Percentiles rank a stretch among this genome's conserved stretches.
Conservation (phyloP, 441 rosid genomes). For the Theobroma grandiflorum region DNA sequence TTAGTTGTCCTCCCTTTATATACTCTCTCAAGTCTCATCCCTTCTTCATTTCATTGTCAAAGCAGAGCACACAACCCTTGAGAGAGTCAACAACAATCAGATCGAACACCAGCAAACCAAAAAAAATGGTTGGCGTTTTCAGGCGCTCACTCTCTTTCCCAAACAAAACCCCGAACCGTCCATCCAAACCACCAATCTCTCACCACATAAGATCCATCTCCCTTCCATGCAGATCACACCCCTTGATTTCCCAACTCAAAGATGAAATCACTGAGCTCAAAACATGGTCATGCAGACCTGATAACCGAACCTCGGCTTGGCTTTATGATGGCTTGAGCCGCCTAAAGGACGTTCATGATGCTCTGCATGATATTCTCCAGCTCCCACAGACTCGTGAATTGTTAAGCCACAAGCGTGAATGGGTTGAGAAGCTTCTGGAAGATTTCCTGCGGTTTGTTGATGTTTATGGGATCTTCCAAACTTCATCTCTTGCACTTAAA, state of each 20-base stretch:
- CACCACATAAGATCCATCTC: slow-evolving; percentile 57
- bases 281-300: slow-evolving; percentile 37
- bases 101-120: not conserved
- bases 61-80: not conserved
- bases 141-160: slow-evolving; percentile 62
- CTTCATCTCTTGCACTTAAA: slow-evolving; percentile 53
- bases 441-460: slow-evolving; percentile 74
- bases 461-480: slow-evolving; percentile 78
- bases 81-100: not conserved
- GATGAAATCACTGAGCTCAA: slow-evolving; percentile 40
- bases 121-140: slow-evolving; percentile 45
- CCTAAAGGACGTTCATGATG: slow-evolving; percentile 62
- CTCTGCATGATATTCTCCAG: slow-evolving; percentile 65
- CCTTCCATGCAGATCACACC: slow-evolving; percentile 62
- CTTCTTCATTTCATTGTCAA: slow-evolving; percentile 1
- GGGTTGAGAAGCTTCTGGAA: slow-evolving; percentile 76
- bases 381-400: slow-evolving; percentile 75
- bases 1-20: slow-evolving; percentile 27
- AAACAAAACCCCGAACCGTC: slow-evolving; percentile 42
- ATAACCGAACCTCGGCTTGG: slow-evolving; percentile 52
- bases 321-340: slow-evolving; percentile 58
- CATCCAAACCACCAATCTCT: slow-evolving; percentile 43
- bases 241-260: slow-evolving; percentile 51
- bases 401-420: slow-evolving; percentile 52
- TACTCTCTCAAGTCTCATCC: not conserved